These are phyloP conservation scores for Sarocladium brachiariae DNA, from an alignment of 2,329 filamentous ascomycete genomes.

Conservation along the genomic window DNA sequence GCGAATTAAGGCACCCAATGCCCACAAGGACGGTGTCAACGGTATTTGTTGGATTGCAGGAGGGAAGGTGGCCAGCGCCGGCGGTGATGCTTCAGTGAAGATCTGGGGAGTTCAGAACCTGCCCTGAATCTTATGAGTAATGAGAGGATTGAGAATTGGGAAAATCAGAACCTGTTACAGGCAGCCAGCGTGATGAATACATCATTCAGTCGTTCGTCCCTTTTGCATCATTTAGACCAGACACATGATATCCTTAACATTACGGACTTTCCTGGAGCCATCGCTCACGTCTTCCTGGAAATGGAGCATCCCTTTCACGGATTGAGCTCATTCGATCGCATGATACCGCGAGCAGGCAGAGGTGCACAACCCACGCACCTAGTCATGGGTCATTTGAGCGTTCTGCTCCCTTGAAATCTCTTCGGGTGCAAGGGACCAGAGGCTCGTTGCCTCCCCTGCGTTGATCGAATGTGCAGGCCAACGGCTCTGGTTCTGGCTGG, in stretches of 20 bases:
- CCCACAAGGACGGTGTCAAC: constrained; percentile 93
- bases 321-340: not conserved
- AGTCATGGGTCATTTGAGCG: constrained; percentile 32
- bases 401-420: constrained; percentile 30
- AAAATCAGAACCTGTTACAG: not conserved
- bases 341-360: not conserved
- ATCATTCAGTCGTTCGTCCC: not conserved
- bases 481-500: constrained; percentile 27
- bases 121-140: constrained; percentile 13
- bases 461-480: constrained; percentile 25
- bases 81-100: constrained; percentile 87
- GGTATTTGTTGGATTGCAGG: constrained; percentile 74
- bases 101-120: constrained; percentile 55
- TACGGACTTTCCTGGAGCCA: too few species aligned
- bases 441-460: constrained; percentile 16
- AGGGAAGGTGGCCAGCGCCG: constrained; percentile 67
- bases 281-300: too few species aligned
- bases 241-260: too few species aligned
- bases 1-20: constrained; percentile 75
- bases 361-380: constrained; percentile 13
- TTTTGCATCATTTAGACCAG: too few species aligned
- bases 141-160: constrained; percentile 11
- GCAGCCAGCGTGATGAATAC: constrained; percentile 6
- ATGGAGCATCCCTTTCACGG: too few species aligned
- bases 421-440: constrained; percentile 28